These are phyloP conservation scores for Ocimum tenuiflorum DNA, from an alignment of 257 asterid genomes.

Conservation along the genomic window DNA sequence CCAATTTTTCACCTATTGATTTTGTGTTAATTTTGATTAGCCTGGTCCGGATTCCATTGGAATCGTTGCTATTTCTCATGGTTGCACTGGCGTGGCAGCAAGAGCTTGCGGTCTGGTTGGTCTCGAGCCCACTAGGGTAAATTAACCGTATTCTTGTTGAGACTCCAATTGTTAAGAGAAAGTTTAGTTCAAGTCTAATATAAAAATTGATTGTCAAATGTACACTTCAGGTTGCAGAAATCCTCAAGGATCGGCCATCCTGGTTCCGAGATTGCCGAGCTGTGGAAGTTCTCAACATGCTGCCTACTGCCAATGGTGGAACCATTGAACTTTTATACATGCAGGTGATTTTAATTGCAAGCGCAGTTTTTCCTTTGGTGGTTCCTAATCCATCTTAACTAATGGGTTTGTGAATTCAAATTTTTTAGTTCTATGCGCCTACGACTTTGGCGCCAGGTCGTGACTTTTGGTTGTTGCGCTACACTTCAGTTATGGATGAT, in stretches of 20 bases:
- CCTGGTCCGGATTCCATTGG: slow-evolving; percentile 99
- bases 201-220: background rate
- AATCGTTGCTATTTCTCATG: slow-evolving; percentile 95
- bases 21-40: slow-evolving; percentile 31
- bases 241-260: slow-evolving; percentile 86
- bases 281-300: slow-evolving; percentile 70
- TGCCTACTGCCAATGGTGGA: slow-evolving; percentile 95
- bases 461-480: slow-evolving; percentile 84
- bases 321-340: slow-evolving; percentile 82
- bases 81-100: slow-evolving; percentile 98
- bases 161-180: background rate
- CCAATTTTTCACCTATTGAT: background rate
- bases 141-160: slow-evolving; percentile 7
- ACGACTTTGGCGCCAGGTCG: slow-evolving; percentile 95
- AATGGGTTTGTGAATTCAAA: slow-evolving; percentile 4
- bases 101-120: slow-evolving; percentile 96
- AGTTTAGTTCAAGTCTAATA: background rate
- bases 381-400: background rate
- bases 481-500: slow-evolving; percentile 80
- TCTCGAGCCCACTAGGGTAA: slow-evolving; percentile 87
- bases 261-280: slow-evolving; percentile 94
- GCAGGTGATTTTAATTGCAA: slow-evolving; percentile 44
- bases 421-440: slow-evolving; percentile 65
- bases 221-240: slow-evolving; percentile 69
- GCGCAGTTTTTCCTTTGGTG: background rate